phyloP scores from a whole-genome alignment of 2,329 filamentous ascomycete species.

The Penicillium nordicum region DNA sequence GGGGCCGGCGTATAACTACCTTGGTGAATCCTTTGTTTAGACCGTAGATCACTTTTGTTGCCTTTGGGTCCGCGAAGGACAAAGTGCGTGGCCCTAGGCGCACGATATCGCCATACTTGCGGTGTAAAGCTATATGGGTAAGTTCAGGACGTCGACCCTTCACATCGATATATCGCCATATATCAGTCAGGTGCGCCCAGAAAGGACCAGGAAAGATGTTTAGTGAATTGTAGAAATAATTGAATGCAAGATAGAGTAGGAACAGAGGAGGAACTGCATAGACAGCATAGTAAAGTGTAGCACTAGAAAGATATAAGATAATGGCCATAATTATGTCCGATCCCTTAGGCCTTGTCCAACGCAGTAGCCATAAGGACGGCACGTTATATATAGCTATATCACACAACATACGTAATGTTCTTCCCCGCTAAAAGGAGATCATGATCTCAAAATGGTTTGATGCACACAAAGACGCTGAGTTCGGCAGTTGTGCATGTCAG shows the following conservation, averaged over 20 bases:
- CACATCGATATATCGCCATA: slow-evolving; percentile 72
- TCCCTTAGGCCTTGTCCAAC: not conserved
- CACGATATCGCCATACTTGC: slow-evolving; percentile 69
- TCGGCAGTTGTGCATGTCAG: not conserved
- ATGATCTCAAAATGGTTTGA: not conserved
- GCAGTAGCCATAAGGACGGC: not conserved
- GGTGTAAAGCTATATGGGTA: slow-evolving; percentile 66
- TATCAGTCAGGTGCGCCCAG: slow-evolving; percentile 65
- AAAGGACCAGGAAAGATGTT: slow-evolving; percentile 59
- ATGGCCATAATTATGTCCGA: not conserved
- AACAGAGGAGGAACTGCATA: not conserved
- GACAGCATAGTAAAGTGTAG: not conserved
- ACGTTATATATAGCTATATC: not conserved
- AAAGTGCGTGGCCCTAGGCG: slow-evolving; percentile 69
- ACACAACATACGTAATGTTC: not conserved
- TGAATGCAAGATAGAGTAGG: not conserved
- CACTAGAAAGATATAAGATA: not conserved
- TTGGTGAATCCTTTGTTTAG: slow-evolving; percentile 78
- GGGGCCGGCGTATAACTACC: slow-evolving; percentile 44
- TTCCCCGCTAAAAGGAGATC: not conserved
- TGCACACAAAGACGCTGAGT: not conserved
- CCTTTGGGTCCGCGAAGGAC: slow-evolving; percentile 70
- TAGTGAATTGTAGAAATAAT: not conserved
- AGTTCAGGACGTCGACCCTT: slow-evolving; percentile 61
- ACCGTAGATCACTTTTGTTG: slow-evolving; percentile 65